A percentile compares a stretch with the other conserved stretches of the same genome.
These are phyloP conservation scores for Platanthera guangdongensis DNA, from an alignment of 106 monocot genomes.

Conservation along the genomic window DNA sequence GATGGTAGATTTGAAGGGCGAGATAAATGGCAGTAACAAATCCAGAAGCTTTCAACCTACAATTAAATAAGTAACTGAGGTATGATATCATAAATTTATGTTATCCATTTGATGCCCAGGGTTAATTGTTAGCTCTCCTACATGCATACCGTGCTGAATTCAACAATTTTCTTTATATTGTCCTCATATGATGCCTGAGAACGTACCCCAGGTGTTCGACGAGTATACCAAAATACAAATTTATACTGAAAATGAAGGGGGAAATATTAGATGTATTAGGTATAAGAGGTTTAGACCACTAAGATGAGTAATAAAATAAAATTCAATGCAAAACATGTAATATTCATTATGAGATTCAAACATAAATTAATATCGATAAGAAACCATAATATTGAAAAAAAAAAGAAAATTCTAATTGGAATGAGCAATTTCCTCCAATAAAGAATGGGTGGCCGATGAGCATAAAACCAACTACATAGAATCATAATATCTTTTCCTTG, in stretches of 20 bases:
- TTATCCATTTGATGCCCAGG: neutral
- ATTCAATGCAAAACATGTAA: neutral
- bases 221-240: conserved; percentile 89
- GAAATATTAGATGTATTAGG: neutral
- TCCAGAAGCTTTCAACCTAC: conserved; percentile 96
- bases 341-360: neutral
- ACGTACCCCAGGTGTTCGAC: conserved; percentile 65
- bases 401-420: neutral
- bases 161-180: conserved; percentile 88
- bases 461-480: too few relatives aligned
- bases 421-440: neutral
- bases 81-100: neutral
- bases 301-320: neutral
- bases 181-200: conserved; percentile 86
- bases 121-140: neutral
- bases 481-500: too few relatives aligned
- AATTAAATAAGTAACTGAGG: neutral
- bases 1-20: conserved; percentile 67
- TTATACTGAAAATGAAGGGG: conserved; percentile 44
- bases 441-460: neutral
- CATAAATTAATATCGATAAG: neutral
- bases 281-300: neutral
- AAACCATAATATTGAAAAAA: neutral
- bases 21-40: conserved; percentile 87
- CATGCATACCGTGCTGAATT: conserved; percentile 79